These are phyloP conservation scores for Metschnikowia cerradonensis DNA, from an alignment of 805 yeast species.

Conservation along the genomic window DNA sequence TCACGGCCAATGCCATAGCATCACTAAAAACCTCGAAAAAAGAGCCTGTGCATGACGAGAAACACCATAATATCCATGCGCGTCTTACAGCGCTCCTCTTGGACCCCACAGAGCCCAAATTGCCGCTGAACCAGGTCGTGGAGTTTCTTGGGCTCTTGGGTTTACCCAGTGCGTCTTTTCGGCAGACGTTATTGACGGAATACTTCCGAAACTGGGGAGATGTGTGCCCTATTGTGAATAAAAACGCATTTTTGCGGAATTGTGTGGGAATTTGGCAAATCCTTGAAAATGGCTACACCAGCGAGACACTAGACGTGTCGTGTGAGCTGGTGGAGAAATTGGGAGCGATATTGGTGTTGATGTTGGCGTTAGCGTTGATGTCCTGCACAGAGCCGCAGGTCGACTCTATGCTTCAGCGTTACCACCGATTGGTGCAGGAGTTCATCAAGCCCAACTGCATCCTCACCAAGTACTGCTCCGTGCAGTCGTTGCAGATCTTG, in stretches of 20 bases:
- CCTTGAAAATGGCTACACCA: constrained; percentile 36
- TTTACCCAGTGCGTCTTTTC: constrained; percentile 47
- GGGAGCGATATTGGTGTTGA: constrained; percentile 50
- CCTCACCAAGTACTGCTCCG: constrained; percentile 52
- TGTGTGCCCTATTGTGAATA: constrained; percentile 65
- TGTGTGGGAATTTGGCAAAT: constrained; percentile 47
- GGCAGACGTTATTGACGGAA: constrained; percentile 64
- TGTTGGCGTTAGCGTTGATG: constrained; percentile 46
- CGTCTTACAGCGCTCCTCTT: constrained; percentile 21
- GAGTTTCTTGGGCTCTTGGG: constrained; percentile 36
- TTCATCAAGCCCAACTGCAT: constrained; percentile 58
- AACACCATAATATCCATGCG: neutral
- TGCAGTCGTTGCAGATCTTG: constrained; percentile 66
- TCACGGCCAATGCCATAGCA: constrained; percentile 69
- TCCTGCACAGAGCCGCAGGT: constrained; percentile 30
- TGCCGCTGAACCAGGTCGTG: constrained; percentile 37
- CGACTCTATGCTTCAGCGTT: constrained; percentile 37
- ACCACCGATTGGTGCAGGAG: constrained; percentile 59
- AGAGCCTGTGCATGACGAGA: constrained; percentile 24
- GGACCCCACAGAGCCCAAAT: constrained; percentile 27
- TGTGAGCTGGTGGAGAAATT: constrained; percentile 46
- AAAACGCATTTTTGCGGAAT: constrained; percentile 59
- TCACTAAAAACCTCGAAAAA: constrained; percentile 42
- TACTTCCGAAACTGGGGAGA: constrained; percentile 80
- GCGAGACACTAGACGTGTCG: constrained; percentile 6